Base-by-base conservation (phyloP, 805 yeast species). In the Metahyphopichia silvanorum region DNA sequence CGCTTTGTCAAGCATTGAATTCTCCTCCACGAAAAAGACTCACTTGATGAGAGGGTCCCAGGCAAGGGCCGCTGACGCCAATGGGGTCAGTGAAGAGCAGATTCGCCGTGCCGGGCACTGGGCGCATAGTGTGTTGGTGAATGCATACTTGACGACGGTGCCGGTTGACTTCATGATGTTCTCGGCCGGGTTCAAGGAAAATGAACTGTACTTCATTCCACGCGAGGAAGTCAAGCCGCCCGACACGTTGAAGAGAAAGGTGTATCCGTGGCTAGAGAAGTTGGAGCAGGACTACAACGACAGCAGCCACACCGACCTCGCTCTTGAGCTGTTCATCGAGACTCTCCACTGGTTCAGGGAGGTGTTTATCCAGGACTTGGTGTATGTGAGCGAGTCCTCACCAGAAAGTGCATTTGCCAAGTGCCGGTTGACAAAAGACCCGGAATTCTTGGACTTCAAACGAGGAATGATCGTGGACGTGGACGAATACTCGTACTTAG, bases 181-280 rank as follows among this genome's bases (percentile, higher is more conserved):
- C 10, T 11, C 10, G 25, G 25, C 25, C n/a, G 25, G 25, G 7
- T 6, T 23, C 15, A 9, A 23, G 4, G 25, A 22, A 10, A 10
- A 15, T 20, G 40, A 36, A 23, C 6, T 4, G 4, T 36, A 29
- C 18, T 25, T 16, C 13, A n/a, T 36, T 11, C 25, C 27, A 4
- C 16, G 40, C 13, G 25, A 16, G 3, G 6, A 8, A 4, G 4
- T 21, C 3, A 18, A 3, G 4, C 34, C 37, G 13, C 34, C 37
- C 4, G 29, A 32, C 4, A 10, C 25, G 6, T 24, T 36, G 11
- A 9, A 25, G 13, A 29, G 18, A 14, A 36, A 21, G 32, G 32
- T 36, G 14, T 36, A 32, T 17, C 40, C 40, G 3, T 36, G 40
- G 40, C 26, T 36, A 13, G 40, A 36, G 16, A 34, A 22, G 4